A percentile compares a stretch with the other conserved stretches of the same genome.
Conservation (phyloP, 306 rosid species). For the Arachis stenosperma region DNA sequence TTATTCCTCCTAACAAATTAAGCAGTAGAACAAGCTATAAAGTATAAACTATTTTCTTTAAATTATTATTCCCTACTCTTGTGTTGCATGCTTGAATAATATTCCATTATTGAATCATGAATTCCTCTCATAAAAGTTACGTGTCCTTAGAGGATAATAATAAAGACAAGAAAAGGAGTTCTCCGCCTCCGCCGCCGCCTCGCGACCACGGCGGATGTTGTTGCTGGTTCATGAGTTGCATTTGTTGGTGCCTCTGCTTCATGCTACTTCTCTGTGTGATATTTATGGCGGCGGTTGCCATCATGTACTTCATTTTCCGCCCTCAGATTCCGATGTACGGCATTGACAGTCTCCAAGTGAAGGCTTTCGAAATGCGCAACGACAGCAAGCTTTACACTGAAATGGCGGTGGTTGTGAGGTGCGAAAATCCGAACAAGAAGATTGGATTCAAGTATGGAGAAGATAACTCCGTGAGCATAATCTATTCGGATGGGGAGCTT, state of each 20-base stretch:
- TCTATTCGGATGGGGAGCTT: conserved; percentile 37
- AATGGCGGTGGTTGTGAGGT: conserved; percentile 38
- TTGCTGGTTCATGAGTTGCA: neutral
- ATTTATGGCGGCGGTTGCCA: neutral
- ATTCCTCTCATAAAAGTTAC: neutral
- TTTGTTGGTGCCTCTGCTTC: conserved; percentile 8
- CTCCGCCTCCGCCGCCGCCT: conserved; percentile 7
- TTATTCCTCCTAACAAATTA: too few species aligned
- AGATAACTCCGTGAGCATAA: conserved; percentile 24
- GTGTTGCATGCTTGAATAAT: too few species aligned
- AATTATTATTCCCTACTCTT: too few species aligned
- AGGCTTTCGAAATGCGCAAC: conserved; percentile 29
- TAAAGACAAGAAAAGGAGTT: neutral
- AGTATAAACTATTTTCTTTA: too few species aligned
- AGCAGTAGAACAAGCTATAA: too few species aligned
- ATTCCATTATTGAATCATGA: too few species aligned
- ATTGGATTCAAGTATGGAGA: conserved; percentile 52
- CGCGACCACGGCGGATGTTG: neutral
- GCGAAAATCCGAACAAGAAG: conserved; percentile 50
- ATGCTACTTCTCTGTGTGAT: conserved; percentile 28
- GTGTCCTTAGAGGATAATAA: neutral
- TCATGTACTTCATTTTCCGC: conserved; percentile 1
- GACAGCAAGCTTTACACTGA: conserved; percentile 33
- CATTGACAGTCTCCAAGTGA: conserved; percentile 38
- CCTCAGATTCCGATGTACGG: conserved; percentile 49